Evolutionary conservation across 176 grass and related monocot genomes (phyloP), one percentile per base, ranked within the genome.

Genomic region (Oryza brachyantha): DNA sequence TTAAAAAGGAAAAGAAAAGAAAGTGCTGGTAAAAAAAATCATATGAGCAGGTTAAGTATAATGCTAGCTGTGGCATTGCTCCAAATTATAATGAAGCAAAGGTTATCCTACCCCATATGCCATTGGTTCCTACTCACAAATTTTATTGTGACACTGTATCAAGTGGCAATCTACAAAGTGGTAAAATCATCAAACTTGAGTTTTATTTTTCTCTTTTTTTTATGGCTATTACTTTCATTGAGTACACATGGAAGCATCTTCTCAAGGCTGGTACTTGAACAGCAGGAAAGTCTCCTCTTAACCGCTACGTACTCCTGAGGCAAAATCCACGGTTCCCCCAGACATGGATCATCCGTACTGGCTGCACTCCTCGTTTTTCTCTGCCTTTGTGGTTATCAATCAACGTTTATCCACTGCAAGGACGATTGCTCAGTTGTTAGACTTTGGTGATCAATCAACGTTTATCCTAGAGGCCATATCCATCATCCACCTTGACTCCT

Each of bases 281-380:
- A 27, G 77, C 68, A 37, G 93, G 31, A 32, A n/a, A n/a, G n/a
- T n/a, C n/a, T n/a, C n/a, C n/a, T n/a, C n/a, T n/a, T n/a, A n/a
- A 88, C 64, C 80, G 73, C 24, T 93, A 73, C 22, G 84, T 93
- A 21, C 77, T 91, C 54, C 70, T 97, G 16, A 36, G 87, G 35
- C 94, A 97, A n/a, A n/a, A 36, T 91, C 83, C 43, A 85, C 91
- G 1, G 70, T 97, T 27, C 88, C 84, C 29, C 88, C 84, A 0
- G 91, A 86, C 73, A 93, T 89, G 88, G 83, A n/a, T 81, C 42
- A 68, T 89, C 3, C 84, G 84, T 91, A 39, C n/a, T 39, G 7
- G 1, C 0, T 7, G 19, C 41, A 13, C 4, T 52, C 17, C 19
- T 52, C 48, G 2, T 3, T 52, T 52, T 52, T 52, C 16, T 52